Evolutionary conservation across 1,284 basidiomycete species (phyloP).

Genomic region (Coniferiporia sulphurascens): DNA sequence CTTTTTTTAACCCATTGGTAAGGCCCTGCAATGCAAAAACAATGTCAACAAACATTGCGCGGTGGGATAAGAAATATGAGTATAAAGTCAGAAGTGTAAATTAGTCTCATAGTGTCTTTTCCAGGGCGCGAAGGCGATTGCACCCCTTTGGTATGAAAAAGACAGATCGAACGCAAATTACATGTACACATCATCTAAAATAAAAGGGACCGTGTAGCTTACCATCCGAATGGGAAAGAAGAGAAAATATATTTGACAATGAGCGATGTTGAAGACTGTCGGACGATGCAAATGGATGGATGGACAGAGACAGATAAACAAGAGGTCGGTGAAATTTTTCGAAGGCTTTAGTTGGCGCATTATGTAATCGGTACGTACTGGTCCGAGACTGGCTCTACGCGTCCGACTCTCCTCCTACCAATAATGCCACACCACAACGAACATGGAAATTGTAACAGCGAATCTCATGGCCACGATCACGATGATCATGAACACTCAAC

Average conservation of each 20-base stretch:
- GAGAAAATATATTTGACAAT: neutral
- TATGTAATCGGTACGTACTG: neutral
- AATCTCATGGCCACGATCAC: slow-evolving; percentile 52
- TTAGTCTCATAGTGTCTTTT: slow-evolving; percentile 11
- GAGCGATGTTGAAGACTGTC: too few species aligned
- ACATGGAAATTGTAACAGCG: slow-evolving; percentile 46
- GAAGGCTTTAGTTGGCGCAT: neutral
- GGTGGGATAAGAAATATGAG: neutral
- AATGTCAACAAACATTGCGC: neutral
- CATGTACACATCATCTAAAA: slow-evolving; percentile 11
- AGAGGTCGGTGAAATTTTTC: neutral
- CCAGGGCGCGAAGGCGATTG: slow-evolving; percentile 12
- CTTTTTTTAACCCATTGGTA: too few species aligned
- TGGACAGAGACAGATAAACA: too few species aligned
- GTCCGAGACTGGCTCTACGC: neutral
- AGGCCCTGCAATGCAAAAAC: too few species aligned
- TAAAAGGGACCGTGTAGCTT: neutral
- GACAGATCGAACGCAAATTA: slow-evolving; percentile 18
- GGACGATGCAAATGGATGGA: too few species aligned
- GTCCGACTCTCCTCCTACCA: neutral
- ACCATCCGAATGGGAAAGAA: neutral
- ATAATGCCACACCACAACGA: slow-evolving; percentile 35
- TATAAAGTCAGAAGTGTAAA: slow-evolving; percentile 9
- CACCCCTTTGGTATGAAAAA: slow-evolving; percentile 14
- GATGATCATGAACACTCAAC: slow-evolving; percentile 33